These are phyloP conservation scores for Pseudogymnoascus sp. DNA, from an alignment of 2,329 filamentous ascomycete genomes.

Conservation along the genomic window DNA sequence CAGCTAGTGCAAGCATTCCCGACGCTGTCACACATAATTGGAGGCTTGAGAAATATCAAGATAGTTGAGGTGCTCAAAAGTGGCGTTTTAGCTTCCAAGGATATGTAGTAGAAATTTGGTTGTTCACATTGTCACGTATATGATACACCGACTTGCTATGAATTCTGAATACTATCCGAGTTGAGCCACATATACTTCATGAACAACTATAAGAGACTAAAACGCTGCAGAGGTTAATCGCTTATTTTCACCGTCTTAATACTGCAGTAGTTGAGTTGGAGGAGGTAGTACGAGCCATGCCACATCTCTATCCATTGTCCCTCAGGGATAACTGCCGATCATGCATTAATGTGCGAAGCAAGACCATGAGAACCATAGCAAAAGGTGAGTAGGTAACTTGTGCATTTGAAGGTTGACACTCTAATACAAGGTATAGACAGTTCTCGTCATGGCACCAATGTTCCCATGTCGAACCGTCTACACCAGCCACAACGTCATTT, in stretches of 20 bases:
- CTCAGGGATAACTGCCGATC: neutral
- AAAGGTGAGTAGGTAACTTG: neutral
- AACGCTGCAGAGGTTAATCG: neutral
- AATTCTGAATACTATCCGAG: neutral
- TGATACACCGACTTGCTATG: neutral
- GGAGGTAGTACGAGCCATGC: neutral
- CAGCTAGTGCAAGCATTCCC: conserved; percentile 15
- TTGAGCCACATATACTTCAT: neutral
- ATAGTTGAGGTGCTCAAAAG: conserved; percentile 12
- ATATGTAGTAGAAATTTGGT: neutral
- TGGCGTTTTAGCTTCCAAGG: conserved; percentile 5
- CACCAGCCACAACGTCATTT: neutral
- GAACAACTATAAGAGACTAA: neutral
- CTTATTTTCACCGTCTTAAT: neutral
- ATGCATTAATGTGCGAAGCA: neutral
- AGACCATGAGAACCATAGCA: neutral
- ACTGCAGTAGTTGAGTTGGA: neutral
- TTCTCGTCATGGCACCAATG: neutral
- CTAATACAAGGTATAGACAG: neutral
- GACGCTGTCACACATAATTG: conserved; percentile 15
- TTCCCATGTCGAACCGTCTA: neutral
- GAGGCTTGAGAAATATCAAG: conserved; percentile 14
- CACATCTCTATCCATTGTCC: neutral
- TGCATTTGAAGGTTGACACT: neutral
- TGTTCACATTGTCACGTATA: neutral